These are phyloP conservation scores for Fraxinus americana DNA, from an alignment of 257 asterid genomes.

Conservation along the genomic window DNA sequence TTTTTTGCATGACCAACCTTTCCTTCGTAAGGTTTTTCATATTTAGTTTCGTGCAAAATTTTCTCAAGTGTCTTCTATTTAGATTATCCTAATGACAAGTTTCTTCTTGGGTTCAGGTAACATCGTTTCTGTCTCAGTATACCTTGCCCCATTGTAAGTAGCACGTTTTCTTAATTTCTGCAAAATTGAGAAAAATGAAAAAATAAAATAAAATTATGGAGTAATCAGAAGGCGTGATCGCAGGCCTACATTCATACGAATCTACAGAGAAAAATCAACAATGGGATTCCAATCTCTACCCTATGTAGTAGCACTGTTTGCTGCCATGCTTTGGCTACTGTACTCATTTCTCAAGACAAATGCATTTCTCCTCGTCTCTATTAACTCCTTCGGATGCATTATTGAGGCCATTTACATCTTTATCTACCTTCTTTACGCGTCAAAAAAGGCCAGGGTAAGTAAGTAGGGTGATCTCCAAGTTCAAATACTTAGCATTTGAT, in stretches of 20 bases:
- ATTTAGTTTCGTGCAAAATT: no score
- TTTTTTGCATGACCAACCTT: slow-evolving; percentile 30
- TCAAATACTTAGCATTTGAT: background rate
- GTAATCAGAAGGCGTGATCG: background rate
- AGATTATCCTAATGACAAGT: background rate
- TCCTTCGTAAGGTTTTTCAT: background rate
- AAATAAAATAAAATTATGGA: background rate
- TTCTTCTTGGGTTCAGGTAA: slow-evolving; percentile 54
- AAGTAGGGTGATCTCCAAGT: background rate
- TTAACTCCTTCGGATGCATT: slow-evolving; percentile 53
- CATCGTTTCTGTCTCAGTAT: slow-evolving; percentile 64
- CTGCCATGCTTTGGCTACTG: slow-evolving; percentile 56
- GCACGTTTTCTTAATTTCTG: background rate
- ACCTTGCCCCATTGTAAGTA: slow-evolving; percentile 82
- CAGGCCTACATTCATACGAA: slow-evolving; percentile 57
- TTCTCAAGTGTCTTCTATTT: no score
- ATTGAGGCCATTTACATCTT: slow-evolving; percentile 48
- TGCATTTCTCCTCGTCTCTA: slow-evolving; percentile 48
- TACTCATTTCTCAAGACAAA: slow-evolving; percentile 48
- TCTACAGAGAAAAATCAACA: slow-evolving; percentile 53
- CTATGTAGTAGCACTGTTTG: slow-evolving; percentile 50
- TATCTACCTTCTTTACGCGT: slow-evolving; percentile 45
- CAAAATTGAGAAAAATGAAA: background rate
- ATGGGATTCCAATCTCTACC: slow-evolving; percentile 59
- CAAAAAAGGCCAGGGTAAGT: slow-evolving; percentile 51